Percentiles rank a stretch among this genome's conserved stretches.
These are phyloP conservation scores for Calonectria crousiana DNA, from an alignment of 2,329 filamentous ascomycete species.

Conservation along the genomic window DNA sequence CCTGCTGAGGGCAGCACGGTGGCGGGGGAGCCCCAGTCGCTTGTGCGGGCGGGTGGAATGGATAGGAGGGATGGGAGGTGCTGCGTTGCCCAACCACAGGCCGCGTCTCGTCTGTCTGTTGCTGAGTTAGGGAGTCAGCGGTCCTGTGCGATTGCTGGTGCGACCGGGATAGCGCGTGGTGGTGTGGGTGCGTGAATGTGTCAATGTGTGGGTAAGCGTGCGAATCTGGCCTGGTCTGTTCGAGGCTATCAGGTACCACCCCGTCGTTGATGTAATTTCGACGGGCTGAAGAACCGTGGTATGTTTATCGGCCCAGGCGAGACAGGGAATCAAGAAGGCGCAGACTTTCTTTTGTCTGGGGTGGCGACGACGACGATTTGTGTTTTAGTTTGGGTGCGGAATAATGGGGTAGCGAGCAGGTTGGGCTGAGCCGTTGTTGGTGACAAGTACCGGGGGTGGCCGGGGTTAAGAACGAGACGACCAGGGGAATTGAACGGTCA, in stretches of 20 bases:
- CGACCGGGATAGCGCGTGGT: slow-evolving; percentile 35
- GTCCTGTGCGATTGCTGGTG: slow-evolving; percentile 32
- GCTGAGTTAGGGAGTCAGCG: slow-evolving; percentile 45
- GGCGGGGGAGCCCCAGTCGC: slow-evolving; percentile 22
- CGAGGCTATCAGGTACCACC: slow-evolving; percentile 4
- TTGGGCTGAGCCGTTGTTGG: slow-evolving; percentile 7
- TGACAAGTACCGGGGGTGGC: not conserved
- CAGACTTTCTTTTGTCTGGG: not conserved
- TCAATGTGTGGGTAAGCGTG: slow-evolving; percentile 16
- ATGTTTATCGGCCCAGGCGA: slow-evolving; percentile 13
- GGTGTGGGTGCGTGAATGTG: slow-evolving; percentile 32
- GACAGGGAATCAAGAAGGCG: slow-evolving; percentile 15
- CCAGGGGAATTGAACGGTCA: slow-evolving; percentile 11
- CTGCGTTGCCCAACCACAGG: slow-evolving; percentile 36
- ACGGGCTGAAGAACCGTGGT: slow-evolving; percentile 17
- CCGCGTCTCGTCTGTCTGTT: slow-evolving; percentile 40
- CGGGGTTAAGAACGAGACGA: slow-evolving; percentile 2
- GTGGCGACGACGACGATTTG: not conserved
- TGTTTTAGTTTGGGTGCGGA: slow-evolving; percentile 1
- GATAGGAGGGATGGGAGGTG: slow-evolving; percentile 39
- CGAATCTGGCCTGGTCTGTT: slow-evolving; percentile 10
- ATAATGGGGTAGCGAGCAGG: not conserved
- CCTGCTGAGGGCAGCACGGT: slow-evolving; percentile 19
- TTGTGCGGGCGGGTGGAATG: slow-evolving; percentile 28
- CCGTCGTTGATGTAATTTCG: slow-evolving; percentile 20